Conservation (phyloP, 2,329 filamentous ascomycete species). For the Acrodontium crateriforme region DNA sequence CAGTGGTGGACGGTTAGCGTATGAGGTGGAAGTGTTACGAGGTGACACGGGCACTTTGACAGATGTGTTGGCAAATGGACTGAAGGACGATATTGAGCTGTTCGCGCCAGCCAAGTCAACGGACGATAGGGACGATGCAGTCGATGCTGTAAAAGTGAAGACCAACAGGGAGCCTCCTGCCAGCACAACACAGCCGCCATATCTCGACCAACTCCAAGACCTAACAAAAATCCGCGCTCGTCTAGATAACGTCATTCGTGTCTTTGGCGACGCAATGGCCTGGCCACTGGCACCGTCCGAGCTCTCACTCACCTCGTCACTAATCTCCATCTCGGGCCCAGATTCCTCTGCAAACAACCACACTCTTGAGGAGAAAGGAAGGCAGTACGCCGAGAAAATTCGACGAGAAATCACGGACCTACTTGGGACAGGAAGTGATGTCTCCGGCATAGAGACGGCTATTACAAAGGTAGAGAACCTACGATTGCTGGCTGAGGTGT, state of each 20-base stretch:
- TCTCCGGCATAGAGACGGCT: slow-evolving; percentile 60
- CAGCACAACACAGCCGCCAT: slow-evolving; percentile 36
- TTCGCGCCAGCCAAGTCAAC: slow-evolving; percentile 34
- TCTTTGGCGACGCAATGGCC: slow-evolving; percentile 90
- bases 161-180: no score
- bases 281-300: slow-evolving; percentile 87
- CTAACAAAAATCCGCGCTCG: slow-evolving; percentile 68
- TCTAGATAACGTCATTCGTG: slow-evolving; percentile 79
- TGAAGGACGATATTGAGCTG: slow-evolving; percentile 57
- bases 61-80: slow-evolving; percentile 59
- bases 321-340: slow-evolving; percentile 80
- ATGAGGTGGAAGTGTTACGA: slow-evolving; percentile 86
- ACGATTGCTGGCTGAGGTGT: slow-evolving; percentile 62
- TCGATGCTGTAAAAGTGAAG: slow-evolving; percentile 2
- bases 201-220: slow-evolving; percentile 67
- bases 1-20: slow-evolving; percentile 74
- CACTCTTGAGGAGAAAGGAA: slow-evolving; percentile 73
- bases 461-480: slow-evolving; percentile 61
- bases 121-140: slow-evolving; percentile 5
- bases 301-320: slow-evolving; percentile 69
- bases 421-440: slow-evolving; percentile 39
- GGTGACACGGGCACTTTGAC: slow-evolving; percentile 72
- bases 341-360: slow-evolving; percentile 43
- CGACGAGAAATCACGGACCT: slow-evolving; percentile 58
- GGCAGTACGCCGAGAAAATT: slow-evolving; percentile 59